These are phyloP conservation scores for Rhodosporidiobolus sp. DNA, from an alignment of 768 basidiomycete species.

Conservation along the genomic window DNA sequence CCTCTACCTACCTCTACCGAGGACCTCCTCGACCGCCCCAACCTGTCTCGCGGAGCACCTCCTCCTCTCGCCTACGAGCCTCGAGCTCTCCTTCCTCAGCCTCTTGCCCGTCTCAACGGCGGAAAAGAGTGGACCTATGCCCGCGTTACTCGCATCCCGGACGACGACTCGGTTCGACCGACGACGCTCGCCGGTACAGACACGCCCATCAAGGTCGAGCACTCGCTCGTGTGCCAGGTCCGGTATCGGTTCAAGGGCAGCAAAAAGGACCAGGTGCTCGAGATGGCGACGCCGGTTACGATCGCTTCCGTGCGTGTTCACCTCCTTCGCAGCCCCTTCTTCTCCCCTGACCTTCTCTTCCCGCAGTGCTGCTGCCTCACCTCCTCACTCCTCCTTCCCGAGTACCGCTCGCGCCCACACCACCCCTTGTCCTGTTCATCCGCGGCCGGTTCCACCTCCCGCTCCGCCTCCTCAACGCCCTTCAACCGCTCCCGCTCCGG, in stretches of 20 bases:
- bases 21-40: constrained; percentile 23
- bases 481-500: neutral
- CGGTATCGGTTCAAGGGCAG: constrained; percentile 21
- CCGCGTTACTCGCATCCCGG: constrained; percentile 28
- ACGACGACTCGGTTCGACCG: constrained; percentile 30
- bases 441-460: neutral
- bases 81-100: constrained; percentile 18
- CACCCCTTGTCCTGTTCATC: neutral
- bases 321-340: neutral
- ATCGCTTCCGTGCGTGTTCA: constrained; percentile 25
- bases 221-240: constrained; percentile 26
- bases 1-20: constrained; percentile 21
- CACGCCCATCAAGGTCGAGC: constrained; percentile 30
- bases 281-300: constrained; percentile 19
- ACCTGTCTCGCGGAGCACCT: constrained; percentile 17
- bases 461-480: neutral
- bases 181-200: constrained; percentile 30
- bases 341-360: neutral
- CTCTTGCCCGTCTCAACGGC: constrained; percentile 20
- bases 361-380: constrained; percentile 34
- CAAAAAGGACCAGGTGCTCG: constrained; percentile 24
- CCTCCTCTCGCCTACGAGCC: constrained; percentile 29
- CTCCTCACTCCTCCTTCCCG: constrained; percentile 26
- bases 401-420: constrained; percentile 13
- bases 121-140: constrained; percentile 32